phyloP scores from a whole-genome alignment of 2,329 filamentous ascomycete species.

The Plenodomus tracheiphilus region DNA sequence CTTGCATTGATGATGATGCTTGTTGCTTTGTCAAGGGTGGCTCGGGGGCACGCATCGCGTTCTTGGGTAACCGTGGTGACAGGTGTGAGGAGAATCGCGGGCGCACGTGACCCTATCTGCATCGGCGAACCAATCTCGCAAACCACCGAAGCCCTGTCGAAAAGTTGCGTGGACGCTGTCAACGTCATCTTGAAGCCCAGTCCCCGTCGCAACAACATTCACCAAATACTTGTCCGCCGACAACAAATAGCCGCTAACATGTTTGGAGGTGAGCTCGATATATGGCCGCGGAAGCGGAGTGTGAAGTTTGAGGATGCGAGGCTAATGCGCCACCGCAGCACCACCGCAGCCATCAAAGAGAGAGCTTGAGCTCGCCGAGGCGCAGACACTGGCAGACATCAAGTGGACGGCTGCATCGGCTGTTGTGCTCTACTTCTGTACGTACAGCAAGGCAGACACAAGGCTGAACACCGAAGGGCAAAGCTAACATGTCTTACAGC shows the following conservation, averaged over 20 bases:
- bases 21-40: neutral
- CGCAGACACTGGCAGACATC: conserved; percentile 67
- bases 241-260: neutral
- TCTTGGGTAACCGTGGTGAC: neutral
- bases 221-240: neutral
- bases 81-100: neutral
- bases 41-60: neutral
- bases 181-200: conserved; percentile 5
- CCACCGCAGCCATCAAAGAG: conserved; percentile 70
- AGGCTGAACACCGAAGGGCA: neutral
- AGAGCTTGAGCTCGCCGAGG: conserved; percentile 67
- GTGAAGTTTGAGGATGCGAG: neutral
- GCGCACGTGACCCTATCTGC: neutral
- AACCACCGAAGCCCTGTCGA: neutral
- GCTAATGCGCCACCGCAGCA: conserved; percentile 48
- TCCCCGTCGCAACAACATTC: neutral
- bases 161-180: neutral
- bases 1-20: neutral
- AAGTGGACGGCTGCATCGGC: conserved; percentile 68
- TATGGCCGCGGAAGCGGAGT: neutral
- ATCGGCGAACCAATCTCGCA: neutral
- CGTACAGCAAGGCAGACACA: conserved; percentile 30
- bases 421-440: conserved; percentile 76
- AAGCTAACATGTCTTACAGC: conserved; percentile 42
- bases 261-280: neutral